Conservation (phyloP, 768 basidiomycete species). For the Suillus ampliporus region DNA sequence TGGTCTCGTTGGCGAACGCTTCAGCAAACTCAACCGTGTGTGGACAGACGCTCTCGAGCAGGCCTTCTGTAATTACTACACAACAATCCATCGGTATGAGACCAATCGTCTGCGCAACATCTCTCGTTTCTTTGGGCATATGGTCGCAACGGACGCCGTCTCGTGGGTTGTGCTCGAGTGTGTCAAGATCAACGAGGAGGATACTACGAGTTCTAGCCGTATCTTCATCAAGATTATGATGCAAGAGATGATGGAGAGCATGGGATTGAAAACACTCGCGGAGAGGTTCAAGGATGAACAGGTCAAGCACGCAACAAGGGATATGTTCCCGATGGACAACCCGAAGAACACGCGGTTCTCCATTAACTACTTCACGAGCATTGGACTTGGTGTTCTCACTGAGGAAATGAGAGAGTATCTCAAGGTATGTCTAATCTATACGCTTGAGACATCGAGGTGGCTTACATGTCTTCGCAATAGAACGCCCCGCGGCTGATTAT, state of each 20-base stretch:
- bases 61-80: slow-evolving; percentile 90
- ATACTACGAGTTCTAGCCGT: slow-evolving; percentile 93
- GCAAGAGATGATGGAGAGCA: slow-evolving; percentile 92
- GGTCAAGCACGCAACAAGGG: slow-evolving; percentile 68
- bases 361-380: slow-evolving; percentile 98
- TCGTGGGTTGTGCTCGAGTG: slow-evolving; percentile 87
- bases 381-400: slow-evolving; percentile 88
- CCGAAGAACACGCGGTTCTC: slow-evolving; percentile 96
- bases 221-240: slow-evolving; percentile 98
- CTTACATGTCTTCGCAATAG: slow-evolving; percentile 45
- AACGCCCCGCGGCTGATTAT: slow-evolving; percentile 92
- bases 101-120: slow-evolving; percentile 98
- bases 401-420: slow-evolving; percentile 97
- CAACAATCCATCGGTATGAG: slow-evolving; percentile 97
- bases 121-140: slow-evolving; percentile 94
- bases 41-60: slow-evolving; percentile 92
- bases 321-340: slow-evolving; percentile 95
- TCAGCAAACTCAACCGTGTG: slow-evolving; percentile 93
- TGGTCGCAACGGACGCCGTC: slow-evolving; percentile 84
- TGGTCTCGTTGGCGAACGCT: slow-evolving; percentile 93
- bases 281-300: slow-evolving; percentile 92
- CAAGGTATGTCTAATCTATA: slow-evolving; percentile 60
- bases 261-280: slow-evolving; percentile 87
- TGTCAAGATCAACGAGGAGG: slow-evolving; percentile 95
- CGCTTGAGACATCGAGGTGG: neutral